These are phyloP conservation scores for Hygrocybe coccinea DNA, from an alignment of 768 basidiomycete genomes.

Conservation along the genomic window DNA sequence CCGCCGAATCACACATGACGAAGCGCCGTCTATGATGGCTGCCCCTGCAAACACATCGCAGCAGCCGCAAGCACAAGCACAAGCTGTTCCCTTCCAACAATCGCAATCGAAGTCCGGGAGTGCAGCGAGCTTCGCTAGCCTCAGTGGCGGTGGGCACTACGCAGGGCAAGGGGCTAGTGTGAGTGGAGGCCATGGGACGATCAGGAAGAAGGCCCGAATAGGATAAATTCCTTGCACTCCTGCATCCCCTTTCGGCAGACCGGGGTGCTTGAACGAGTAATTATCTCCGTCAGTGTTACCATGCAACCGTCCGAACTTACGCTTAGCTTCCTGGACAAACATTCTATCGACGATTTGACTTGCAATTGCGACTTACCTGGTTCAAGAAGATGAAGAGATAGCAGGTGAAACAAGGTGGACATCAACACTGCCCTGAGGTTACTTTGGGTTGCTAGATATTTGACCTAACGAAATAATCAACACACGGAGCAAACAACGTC, in stretches of 20 bases:
- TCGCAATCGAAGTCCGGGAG: slow-evolving; percentile 59
- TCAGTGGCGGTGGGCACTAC: slow-evolving; percentile 50
- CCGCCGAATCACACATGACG: slow-evolving; percentile 87
- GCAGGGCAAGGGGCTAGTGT: slow-evolving; percentile 33
- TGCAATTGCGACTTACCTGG: too few species aligned
- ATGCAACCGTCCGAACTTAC: too few species aligned
- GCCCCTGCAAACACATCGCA: slow-evolving; percentile 44
- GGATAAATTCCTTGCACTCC: slow-evolving; percentile 27
- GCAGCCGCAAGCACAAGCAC: slow-evolving; percentile 41
- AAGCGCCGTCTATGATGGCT: slow-evolving; percentile 83
- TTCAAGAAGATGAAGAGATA: too few species aligned
- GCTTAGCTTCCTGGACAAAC: too few species aligned
- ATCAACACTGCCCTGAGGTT: not conserved
- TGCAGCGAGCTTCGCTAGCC: slow-evolving; percentile 57
- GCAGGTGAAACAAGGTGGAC: too few species aligned
- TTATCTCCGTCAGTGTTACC: too few species aligned
- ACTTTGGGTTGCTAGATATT: too few species aligned
- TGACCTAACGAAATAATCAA: too few species aligned
- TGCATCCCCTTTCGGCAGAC: not conserved
- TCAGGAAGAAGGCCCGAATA: slow-evolving; percentile 59
- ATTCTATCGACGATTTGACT: too few species aligned
- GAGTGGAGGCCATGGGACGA: slow-evolving; percentile 32
- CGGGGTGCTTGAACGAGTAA: too few species aligned
- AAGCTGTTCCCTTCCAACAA: slow-evolving; percentile 43
- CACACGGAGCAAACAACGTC: too few species aligned